A percentile compares a stretch with the other conserved stretches of the same genome.
These are phyloP conservation scores for Nyctanthes arbortristis DNA, from an alignment of 257 asterid species.

Conservation along the genomic window DNA sequence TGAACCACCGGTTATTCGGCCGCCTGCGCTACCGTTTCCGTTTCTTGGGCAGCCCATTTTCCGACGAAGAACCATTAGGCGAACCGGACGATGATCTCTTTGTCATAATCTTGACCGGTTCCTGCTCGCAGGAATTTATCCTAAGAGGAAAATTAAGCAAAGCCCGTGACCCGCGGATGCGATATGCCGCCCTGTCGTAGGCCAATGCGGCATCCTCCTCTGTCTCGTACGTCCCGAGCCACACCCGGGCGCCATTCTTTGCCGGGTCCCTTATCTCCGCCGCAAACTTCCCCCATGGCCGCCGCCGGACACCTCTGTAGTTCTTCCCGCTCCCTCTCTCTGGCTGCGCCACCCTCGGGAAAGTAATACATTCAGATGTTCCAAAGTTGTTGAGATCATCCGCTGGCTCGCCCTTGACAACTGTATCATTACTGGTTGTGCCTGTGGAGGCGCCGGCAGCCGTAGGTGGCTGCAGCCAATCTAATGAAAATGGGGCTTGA, in stretches of 20 bases:
- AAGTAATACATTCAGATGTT: too few relatives aligned
- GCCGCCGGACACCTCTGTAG: constrained; percentile 42
- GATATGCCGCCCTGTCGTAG: constrained; percentile 45
- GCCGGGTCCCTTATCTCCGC: constrained; percentile 56
- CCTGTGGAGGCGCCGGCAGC: too few relatives aligned
- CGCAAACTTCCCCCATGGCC: constrained; percentile 56
- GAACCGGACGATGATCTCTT: too few relatives aligned
- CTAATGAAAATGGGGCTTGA: constrained; percentile 19
- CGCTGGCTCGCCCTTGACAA: too few relatives aligned
- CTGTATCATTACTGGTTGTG: too few relatives aligned
- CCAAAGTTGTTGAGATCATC: too few relatives aligned
- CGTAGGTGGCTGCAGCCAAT: constrained; percentile 20
- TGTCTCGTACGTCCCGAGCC: constrained; percentile 48
- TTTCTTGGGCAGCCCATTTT: background rate
- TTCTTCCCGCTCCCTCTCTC: constrained; percentile 25
- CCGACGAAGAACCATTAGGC: background rate
- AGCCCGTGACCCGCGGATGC: constrained; percentile 51
- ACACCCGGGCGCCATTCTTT: constrained; percentile 41
- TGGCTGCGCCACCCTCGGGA: background rate
- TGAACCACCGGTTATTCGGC: background rate
- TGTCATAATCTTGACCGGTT: constrained; percentile 34
- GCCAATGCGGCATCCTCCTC: constrained; percentile 52
- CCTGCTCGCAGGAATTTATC: constrained; percentile 45
- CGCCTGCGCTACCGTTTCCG: background rate
- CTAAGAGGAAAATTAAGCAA: constrained; percentile 42